Percentiles rank a stretch among this genome's conserved stretches.
phyloP scores from a whole-genome alignment of 805 yeast species.

The Saccharomycopsis selenospora region DNA sequence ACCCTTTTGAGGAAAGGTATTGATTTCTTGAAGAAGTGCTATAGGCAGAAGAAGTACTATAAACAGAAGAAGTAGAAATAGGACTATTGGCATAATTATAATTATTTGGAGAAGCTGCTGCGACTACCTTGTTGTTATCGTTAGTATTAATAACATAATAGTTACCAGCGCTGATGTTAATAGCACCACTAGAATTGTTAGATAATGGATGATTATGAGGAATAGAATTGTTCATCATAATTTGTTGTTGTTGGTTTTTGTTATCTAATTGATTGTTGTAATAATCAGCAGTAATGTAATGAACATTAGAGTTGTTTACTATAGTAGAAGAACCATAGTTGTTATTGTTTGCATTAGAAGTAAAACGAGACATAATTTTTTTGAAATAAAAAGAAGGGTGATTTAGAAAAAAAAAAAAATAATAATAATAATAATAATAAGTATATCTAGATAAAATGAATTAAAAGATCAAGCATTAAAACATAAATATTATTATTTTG shows the following conservation, averaged over 20 bases:
- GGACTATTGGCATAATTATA: neutral
- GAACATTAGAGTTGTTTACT: slow-evolving; percentile 18
- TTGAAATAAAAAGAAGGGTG: too few relatives aligned
- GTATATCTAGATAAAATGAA: too few relatives aligned
- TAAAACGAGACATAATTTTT: slow-evolving; percentile 2
- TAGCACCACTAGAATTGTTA: neutral
- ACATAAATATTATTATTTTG: too few relatives aligned
- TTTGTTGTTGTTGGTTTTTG: neutral
- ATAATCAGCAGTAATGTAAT: neutral
- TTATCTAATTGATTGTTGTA: neutral
- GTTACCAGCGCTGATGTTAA: neutral
- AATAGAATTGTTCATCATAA: neutral
- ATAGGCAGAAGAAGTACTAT: neutral
- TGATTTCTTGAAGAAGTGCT: slow-evolving; percentile 11
- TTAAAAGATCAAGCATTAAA: too few relatives aligned
- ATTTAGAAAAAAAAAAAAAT: too few relatives aligned
- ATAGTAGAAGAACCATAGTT: slow-evolving; percentile 4
- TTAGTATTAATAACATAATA: too few relatives aligned
- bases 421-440: too few relatives aligned
- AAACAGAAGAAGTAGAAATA: slow-evolving; percentile 1
- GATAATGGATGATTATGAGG: neutral
- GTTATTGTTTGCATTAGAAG: slow-evolving; percentile 3
- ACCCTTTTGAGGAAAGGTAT: slow-evolving; percentile 19
- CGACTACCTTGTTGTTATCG: neutral
- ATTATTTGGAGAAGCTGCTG: neutral